Base-by-base conservation (phyloP, 345 rosid genomes). In the Salix koriyanagi region DNA sequence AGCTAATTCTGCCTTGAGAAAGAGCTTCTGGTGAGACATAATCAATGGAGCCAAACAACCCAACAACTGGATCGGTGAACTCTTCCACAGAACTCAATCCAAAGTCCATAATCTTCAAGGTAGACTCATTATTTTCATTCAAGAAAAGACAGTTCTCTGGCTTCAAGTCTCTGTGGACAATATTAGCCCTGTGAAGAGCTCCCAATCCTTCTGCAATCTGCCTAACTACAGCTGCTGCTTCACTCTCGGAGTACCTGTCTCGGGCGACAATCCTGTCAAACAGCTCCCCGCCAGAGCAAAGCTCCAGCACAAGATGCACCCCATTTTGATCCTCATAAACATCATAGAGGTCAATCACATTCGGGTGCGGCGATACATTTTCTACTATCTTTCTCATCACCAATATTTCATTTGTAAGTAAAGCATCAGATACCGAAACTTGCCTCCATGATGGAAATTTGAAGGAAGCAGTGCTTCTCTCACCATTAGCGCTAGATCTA, bases 11-110 rank as follows among this genome's bases (percentile, higher is more conserved):
- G 32, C 87, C 91, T 71, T 83, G 94, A 68, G 88, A 80, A 77
- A 90, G 90, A 70, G 94, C 89, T 74, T 88, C 94, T 7, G 90
- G 91, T 3, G 91, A 90, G 16, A 90, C 94, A 73, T 90, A 87
- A 80, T 88, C 91, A 30, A 90, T 86, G 0, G 91, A 90, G 34
- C 94, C 91, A 46, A 90, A 90, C 79, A 90, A 80, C 26, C 94
- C 94, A 23, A 90, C 89, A 19, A 87, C 90, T 2, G 91, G 91
- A 82, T 90, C 90, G 15, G 90, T 88, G 30, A 82, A 88, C 9
- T 88, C 90, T 65, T 88, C 94, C 25, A 85, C 91, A 18, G 91
- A 90, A 64, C 94, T 87, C 81, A 90, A 76, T 62, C 94, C 94
- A 46, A 88, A 90, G 36, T 90, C 91, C 94, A 90, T 87, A 72